Evolutionary conservation across 164 flowering plant genomes (phyloP), one percentile per base, ranked within the genome.

Genomic region (Sedum album): DNA sequence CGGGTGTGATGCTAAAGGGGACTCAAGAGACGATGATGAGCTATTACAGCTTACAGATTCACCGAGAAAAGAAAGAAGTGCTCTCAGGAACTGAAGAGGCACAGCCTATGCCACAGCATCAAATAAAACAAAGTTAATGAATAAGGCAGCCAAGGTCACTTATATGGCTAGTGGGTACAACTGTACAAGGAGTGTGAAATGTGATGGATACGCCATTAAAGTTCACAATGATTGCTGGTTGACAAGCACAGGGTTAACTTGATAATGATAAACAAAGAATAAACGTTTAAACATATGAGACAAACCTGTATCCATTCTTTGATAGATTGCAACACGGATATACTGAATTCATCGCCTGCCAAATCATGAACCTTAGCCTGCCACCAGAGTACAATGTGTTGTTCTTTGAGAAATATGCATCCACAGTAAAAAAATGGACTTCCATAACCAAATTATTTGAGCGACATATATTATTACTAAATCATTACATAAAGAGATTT

Each of bases 261-360:
- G 14, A 61, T 30, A 20, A 61, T 17, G 26, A 61, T 61, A 61
- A 10, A 6, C 23, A 21, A 26, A 26, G 31, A 26, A 55, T 13
- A 23, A 2, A 60, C 38, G 17, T 15, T 60, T 30, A 55, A 60
- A 67, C 33, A 65, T 13, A 31, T 9, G 61, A 74, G 25, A 69
- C 2, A 49, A 72, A 90, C 99, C 92, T 84, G 86, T 69, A 91
- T 91, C 99, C 99, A 94, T 60, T 71, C 84, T 79, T 84, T 91
- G 65, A 91, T 83, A 57, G 96, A 80, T 49, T 82, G 85, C 81
- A 91, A 79, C 63, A 90, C 92, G 67, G 96, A 91, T 74, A 66
- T 82, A 69, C 96, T 82, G 76, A 83, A 94, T 72, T 91, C 97
- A 78, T 94, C 96, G 31, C 96, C 96, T 68, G 93, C 99, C 75